Percentiles rank a stretch among this genome's conserved stretches.
phyloP scores from a whole-genome alignment of 1,284 basidiomycete species.

The Pseudozyma sp. region DNA sequence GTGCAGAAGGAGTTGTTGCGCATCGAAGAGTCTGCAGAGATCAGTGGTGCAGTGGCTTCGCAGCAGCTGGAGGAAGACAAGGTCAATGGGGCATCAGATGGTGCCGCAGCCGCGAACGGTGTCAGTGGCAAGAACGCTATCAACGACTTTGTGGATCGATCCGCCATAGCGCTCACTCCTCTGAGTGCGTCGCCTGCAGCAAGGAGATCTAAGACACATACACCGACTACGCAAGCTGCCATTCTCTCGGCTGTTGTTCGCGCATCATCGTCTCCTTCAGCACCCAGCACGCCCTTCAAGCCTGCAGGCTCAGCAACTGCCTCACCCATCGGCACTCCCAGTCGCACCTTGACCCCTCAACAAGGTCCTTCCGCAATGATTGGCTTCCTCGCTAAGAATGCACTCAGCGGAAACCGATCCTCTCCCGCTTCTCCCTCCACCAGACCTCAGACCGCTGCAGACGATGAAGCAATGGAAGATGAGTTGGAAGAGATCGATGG shows the following conservation, averaged over 20 bases:
- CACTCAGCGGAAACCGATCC: constrained; percentile 26
- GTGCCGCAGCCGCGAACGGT: constrained; percentile 1
- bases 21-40: constrained; percentile 47
- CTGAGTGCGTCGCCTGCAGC: constrained; percentile 47
- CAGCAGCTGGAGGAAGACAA: constrained; percentile 4
- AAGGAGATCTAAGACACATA: constrained; percentile 20
- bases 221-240: constrained; percentile 40
- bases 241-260: constrained; percentile 49
- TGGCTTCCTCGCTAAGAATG: constrained; percentile 46
- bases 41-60: constrained; percentile 19
- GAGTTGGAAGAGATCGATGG: constrained; percentile 24
- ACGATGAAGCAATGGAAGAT: constrained; percentile 38
- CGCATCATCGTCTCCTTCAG: constrained; percentile 44
- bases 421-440: not conserved
- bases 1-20: constrained; percentile 52
- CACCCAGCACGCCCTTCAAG: constrained; percentile 29
- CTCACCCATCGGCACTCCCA: constrained; percentile 18
- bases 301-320: constrained; percentile 6
- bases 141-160: constrained; percentile 16
- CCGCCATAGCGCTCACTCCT: constrained; percentile 19
- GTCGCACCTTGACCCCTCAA: constrained; percentile 17
- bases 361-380: constrained; percentile 39
- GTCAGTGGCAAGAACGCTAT: constrained; percentile 5
- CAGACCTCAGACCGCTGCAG: not conserved
- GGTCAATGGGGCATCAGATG: not conserved